Base-by-base conservation (phyloP, 2,329 filamentous ascomycete genomes). In the Akanthomyces lecanii region DNA sequence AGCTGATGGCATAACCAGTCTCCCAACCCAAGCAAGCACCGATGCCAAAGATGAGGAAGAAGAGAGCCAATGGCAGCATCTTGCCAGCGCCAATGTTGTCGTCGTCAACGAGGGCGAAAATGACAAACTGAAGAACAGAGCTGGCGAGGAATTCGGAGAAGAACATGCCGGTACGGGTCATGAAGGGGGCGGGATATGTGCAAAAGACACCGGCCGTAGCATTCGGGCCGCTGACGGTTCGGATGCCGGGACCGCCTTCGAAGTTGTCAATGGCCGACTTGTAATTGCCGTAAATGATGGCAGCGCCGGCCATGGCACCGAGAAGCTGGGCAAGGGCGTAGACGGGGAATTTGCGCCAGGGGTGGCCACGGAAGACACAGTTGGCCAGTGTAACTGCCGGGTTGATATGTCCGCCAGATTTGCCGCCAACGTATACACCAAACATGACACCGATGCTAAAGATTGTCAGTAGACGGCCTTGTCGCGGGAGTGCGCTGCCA, bases 11-110 rank as follows among this genome's bases (percentile, higher is more conserved):
- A 74, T 89, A 92, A 44, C 89, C 88, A 1, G 89, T 92, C 72
- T 91, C 84, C 87, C 87, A 91, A 7, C 89, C 89, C 69, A 90
- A 91, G 70, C 86, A 89, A 38, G 86, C 85, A 21, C 88, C 88
- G 25, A 91, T 85, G 8, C 88, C 89, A 70, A 91, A 91, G 65
- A 91, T 86, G 54, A 91, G 77, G 74, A 91, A 90, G 75, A 90
- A 89, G 6, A 91, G 74, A 8, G 78, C 83, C 1, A 91, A 75
- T 0, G 88, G 86, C 63, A 84, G 79, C 61, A 77, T 64, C 1
- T 79, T 77, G 0, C 85, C 84, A 1, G 85, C 85, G 4, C 85
- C 85, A 16, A 82, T 77, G 68, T 85, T 84, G 47, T 74, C 74
- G 54, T 77, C 77, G 65, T 88, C 86, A 62, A 88, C 86, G 56